Percentiles rank a stretch among this genome's conserved stretches.
Conservation (phyloP, 2,329 filamentous ascomycete genomes). For the Periconia digitata region DNA sequence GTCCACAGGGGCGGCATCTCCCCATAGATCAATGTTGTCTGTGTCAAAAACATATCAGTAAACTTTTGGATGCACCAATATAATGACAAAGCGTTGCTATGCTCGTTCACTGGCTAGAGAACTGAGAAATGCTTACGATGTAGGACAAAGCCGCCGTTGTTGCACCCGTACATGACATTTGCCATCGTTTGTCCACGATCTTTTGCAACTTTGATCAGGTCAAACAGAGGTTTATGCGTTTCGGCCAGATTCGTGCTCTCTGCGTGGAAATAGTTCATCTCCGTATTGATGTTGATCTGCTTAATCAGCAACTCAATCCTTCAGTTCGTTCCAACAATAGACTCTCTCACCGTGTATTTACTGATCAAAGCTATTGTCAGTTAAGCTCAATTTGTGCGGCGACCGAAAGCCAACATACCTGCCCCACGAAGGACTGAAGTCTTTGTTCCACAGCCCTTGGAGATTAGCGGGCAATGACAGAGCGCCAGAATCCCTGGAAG, state of each 20-base stretch:
- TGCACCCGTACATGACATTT: conserved; percentile 13
- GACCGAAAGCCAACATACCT: background rate
- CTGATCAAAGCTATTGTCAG: conserved; percentile 9
- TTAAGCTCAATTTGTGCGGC: background rate
- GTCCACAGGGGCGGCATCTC: conserved; percentile 15
- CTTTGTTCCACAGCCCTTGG: conserved; percentile 48
- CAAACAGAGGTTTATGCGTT: conserved; percentile 45
- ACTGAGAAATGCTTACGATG: conserved; percentile 4
- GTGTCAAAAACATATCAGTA: background rate
- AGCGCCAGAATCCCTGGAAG: conserved; percentile 17
- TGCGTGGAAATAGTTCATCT: conserved; percentile 55
- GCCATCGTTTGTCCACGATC: conserved; percentile 26
- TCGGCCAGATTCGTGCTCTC: conserved; percentile 23
- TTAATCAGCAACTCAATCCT: background rate
- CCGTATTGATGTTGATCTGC: conserved; percentile 51
- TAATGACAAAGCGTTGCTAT: no score
- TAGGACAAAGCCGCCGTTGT: conserved; percentile 11
- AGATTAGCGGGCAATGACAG: conserved; percentile 43
- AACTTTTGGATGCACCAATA: no score
- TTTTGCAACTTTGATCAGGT: conserved; percentile 40
- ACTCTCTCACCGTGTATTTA: conserved; percentile 43
- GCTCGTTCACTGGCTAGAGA: no score
- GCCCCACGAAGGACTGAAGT: conserved; percentile 46
- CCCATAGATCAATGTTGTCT: conserved; percentile 21
- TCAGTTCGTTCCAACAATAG: background rate